Conservation (phyloP, 257 asterid genomes). For the Gynochthodes officinalis region DNA sequence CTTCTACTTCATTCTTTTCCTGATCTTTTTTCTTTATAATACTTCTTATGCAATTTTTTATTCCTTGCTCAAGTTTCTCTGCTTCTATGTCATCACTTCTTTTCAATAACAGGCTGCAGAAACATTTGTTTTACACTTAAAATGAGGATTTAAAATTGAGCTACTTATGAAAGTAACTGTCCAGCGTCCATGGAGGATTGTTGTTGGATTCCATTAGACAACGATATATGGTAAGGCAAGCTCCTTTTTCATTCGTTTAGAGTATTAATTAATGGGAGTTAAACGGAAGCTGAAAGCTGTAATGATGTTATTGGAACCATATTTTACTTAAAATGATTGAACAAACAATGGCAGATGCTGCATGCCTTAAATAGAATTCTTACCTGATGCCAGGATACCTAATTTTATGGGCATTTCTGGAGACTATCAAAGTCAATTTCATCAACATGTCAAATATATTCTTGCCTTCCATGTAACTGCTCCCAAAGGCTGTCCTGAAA, state of each 20-base stretch:
- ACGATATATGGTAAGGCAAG: no score
- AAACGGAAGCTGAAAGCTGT: neutral
- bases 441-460: conserved; percentile 55
- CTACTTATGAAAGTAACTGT: no score
- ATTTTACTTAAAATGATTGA: neutral
- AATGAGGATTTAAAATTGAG: no score
- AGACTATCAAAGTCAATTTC: conserved; percentile 37
- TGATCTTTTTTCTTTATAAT: conserved; percentile 40
- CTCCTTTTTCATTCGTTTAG: no score
- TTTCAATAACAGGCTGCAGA: conserved; percentile 36
- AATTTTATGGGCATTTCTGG: conserved; percentile 38
- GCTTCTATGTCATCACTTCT: conserved; percentile 51
- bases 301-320: neutral
- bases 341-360: neutral
- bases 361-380: neutral
- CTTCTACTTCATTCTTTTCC: conserved; percentile 11
- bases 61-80: conserved; percentile 54
- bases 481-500: conserved; percentile 72
- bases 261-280: no score
- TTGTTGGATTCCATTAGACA: no score
- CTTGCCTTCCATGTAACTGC: conserved; percentile 63
- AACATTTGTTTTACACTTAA: neutral
- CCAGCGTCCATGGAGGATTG: no score
- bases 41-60: conserved; percentile 33
- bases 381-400: conserved; percentile 49